phyloP scores from a whole-genome alignment of 2,329 filamentous ascomycete species.

The Beauveria caledonica region DNA sequence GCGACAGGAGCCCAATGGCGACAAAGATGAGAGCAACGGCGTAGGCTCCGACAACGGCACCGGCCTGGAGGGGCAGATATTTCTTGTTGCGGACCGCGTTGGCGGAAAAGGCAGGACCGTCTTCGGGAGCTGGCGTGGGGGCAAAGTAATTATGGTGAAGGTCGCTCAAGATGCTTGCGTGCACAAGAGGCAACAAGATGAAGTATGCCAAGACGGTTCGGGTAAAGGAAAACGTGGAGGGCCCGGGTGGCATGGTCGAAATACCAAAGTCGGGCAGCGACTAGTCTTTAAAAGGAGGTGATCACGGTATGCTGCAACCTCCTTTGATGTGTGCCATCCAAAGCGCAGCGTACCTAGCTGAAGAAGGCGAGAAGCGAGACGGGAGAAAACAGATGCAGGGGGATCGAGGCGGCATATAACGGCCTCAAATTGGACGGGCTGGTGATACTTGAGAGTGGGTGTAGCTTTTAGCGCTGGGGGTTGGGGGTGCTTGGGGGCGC shows the following conservation, averaged over 20 bases:
- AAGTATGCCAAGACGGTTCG: constrained; percentile 21
- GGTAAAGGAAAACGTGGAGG: constrained; percentile 20
- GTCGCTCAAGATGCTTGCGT: constrained; percentile 18
- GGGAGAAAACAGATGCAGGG: neutral
- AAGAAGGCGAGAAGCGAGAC: neutral
- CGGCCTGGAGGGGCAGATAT: constrained; percentile 72
- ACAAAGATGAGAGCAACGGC: constrained; percentile 67
- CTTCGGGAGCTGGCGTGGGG: constrained; percentile 50
- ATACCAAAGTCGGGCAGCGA: constrained; percentile 16
- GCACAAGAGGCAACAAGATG: constrained; percentile 21
- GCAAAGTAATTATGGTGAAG: constrained; percentile 13
- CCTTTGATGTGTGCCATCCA: constrained; percentile 29
- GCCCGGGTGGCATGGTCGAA: constrained; percentile 34
- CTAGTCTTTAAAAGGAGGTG: constrained; percentile 24
- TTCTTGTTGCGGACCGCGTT: constrained; percentile 51
- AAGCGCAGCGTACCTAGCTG: neutral
- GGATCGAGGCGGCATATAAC: constrained; percentile 4
- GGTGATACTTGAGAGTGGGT: constrained; percentile 6
- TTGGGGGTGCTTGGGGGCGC: neutral
- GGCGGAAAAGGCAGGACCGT: constrained; percentile 51
- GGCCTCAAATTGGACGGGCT: neutral
- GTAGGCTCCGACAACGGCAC: constrained; percentile 78
- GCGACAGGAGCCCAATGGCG: constrained; percentile 54
- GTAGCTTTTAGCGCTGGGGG: constrained; percentile 5
- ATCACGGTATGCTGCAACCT: constrained; percentile 31